Percentiles rank a stretch among this genome's conserved stretches.
Conservation (phyloP, 140 eudicot genomes). For the Bidens hawaiensis region DNA sequence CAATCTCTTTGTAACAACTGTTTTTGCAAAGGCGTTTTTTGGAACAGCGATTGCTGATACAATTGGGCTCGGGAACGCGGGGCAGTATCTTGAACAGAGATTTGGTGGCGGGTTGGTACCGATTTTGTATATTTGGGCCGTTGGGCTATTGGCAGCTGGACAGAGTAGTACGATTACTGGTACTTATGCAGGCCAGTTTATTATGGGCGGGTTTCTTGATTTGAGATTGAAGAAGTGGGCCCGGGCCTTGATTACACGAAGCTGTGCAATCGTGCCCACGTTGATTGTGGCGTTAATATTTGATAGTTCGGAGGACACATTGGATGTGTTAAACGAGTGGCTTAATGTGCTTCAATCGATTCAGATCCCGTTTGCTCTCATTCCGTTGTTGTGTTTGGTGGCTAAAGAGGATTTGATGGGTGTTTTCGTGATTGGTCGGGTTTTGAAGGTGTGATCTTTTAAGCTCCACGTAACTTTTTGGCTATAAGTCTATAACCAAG, state of each 20-base stretch:
- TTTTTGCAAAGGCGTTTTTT: slow-evolving; percentile 71
- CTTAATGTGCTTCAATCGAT: slow-evolving; percentile 74
- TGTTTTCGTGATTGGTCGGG: slow-evolving; percentile 61
- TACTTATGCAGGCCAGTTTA: slow-evolving; percentile 92
- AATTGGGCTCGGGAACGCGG: slow-evolving; percentile 88
- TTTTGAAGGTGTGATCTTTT: slow-evolving; percentile 42
- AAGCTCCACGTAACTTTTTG: background rate
- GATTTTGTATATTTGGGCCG: slow-evolving; percentile 81
- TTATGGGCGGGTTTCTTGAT: slow-evolving; percentile 91
- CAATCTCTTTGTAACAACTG: slow-evolving; percentile 63
- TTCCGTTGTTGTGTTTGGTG: slow-evolving; percentile 72
- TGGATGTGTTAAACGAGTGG: slow-evolving; percentile 81
- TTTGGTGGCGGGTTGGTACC: slow-evolving; percentile 85
- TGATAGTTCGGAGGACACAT: slow-evolving; percentile 59
- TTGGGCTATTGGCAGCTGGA: slow-evolving; percentile 88
- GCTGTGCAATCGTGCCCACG: slow-evolving; percentile 85
- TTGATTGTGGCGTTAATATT: slow-evolving; percentile 71
- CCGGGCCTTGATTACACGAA: slow-evolving; percentile 87
- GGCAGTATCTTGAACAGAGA: slow-evolving; percentile 64
- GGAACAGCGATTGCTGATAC: slow-evolving; percentile 55
- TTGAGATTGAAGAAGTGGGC: slow-evolving; percentile 77
- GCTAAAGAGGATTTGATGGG: slow-evolving; percentile 82
- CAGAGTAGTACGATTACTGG: slow-evolving; percentile 94
- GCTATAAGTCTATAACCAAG: too few species aligned
- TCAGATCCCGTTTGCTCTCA: slow-evolving; percentile 83